Base-by-base conservation (phyloP, 2,329 filamentous ascomycete genomes). In the Xylaria sp. region DNA sequence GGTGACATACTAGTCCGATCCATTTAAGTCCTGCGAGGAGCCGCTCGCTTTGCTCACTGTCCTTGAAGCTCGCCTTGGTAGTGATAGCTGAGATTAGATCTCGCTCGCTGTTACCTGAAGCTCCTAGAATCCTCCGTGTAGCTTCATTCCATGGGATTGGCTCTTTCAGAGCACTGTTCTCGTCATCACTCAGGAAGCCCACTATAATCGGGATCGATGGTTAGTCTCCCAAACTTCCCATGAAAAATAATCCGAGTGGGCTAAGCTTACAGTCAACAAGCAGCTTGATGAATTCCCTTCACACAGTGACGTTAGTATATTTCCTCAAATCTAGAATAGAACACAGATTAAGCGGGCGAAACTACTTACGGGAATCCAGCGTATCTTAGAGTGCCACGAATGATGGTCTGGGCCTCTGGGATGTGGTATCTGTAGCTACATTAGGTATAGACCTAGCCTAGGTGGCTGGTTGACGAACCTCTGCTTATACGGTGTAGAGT, bases 351-450 rank as follows among this genome's bases (percentile, higher is more conserved):
- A 36, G 24, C 11, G 21, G 14, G 32, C 12, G 24, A 17, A 24
- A 19, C 2, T 50, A 39, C 65, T 64, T 64, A 67, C 47, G 94
- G 94, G 88, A 97, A 97, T 53, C 95, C 94, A 73, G 89, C 86
- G 85, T 96, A 98, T 73, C 95, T 86, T 42, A 98, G 87, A 34
- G 94, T 97, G 70, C 92, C 93, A 34, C 93, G 88, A 79, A 97
- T 85, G 76, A 98, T 89, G 60, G 93, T 97, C 81, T 97, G 82
- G 14, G 93, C 93, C 84, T 98, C 95, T 60, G 94, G 94, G 77
- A 98, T 98, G 81, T 89, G 83, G 87, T 98, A 98, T 57, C 64
- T 67, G 53, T 12, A 30, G 34, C 19, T 27, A 32, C 14, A 36
- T 67, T 24, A 67, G 64, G 24, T 39, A 30, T 59, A n/a, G 50